Conservation (phyloP, 2,329 filamentous ascomycete genomes). For the Microsporum canis region DNA sequence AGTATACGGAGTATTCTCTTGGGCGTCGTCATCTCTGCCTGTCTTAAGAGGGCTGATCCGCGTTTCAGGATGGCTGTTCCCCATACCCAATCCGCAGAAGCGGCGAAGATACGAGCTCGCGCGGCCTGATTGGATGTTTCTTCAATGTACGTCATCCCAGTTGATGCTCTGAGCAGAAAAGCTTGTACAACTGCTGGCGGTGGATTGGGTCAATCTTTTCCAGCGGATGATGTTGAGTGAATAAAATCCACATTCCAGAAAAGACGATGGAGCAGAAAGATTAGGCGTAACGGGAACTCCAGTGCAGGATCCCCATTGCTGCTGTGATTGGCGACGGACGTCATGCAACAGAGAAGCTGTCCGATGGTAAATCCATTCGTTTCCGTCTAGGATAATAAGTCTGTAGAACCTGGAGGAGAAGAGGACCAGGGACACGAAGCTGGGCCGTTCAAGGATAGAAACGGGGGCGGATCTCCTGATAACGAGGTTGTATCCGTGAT, state of each 20-base stretch:
- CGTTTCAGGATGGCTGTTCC: background rate
- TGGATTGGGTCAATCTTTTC: background rate
- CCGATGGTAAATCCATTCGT: background rate
- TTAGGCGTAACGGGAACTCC: background rate
- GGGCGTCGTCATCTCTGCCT: background rate
- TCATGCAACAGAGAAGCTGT: background rate
- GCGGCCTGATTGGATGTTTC: background rate
- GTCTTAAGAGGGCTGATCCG: background rate
- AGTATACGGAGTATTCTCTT: background rate
- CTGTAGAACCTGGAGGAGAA: background rate
- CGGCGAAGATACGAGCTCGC: background rate
- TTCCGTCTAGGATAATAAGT: background rate
- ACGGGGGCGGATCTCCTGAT: background rate
- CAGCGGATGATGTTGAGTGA: background rate
- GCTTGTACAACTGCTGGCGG: background rate
- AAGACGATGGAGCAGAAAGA: background rate
- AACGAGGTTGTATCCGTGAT: background rate
- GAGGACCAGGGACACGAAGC: background rate
- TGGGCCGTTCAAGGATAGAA: background rate
- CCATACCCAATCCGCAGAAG: background rate
- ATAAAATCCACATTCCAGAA: background rate
- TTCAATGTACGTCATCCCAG: background rate
- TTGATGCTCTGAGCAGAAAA: background rate
- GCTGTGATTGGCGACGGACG: background rate
- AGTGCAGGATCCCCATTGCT: background rate